Base-by-base conservation (phyloP, 2,329 filamentous ascomycete species). In the Coniochaeta sp. region DNA sequence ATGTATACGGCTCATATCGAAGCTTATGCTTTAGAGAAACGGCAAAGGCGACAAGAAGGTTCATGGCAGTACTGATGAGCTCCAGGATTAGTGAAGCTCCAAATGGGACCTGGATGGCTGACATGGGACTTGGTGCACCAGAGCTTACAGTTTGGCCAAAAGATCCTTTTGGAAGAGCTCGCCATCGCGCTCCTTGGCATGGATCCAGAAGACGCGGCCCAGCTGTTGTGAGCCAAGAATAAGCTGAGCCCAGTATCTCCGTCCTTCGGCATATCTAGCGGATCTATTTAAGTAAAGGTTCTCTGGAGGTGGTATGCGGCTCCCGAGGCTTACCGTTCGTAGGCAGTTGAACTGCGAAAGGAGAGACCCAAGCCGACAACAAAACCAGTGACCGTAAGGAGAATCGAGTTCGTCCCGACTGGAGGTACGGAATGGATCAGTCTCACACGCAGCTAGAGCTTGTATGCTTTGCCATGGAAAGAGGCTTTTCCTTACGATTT, bases 371-470 rank as follows among this genome's bases (percentile, higher is more conserved):
- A 74, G 82, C 88, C 87, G 68, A 93, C 89, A 61, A 93, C 88
- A 74, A 93, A 93, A 86, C 90, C 90, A 31, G 90, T 84, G n/a
- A 93, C 86, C 0, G 89, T 93, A 52, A 93, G 80, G n/a, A 93
- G 79, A 50, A 91, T 80, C n/a, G 80, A 85, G 69, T 82, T 81
- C 64, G 92, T 85, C 54, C 80, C 81, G 54, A 75, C 71, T 74
- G 12, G 12, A 28, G 4, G 12, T 17, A 1, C 19, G 43, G 24
- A 6, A 38, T 38, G 22, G 31, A 14, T 56, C 31, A 38, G 34
- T 56, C 31, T 36, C 9, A 7, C 14, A 8, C 54, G 5, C 54
- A 38, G 33, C n/a, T 22, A 14, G 6, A 6, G 19, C 47, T 52
- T 28, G 14, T 17, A 22, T 22, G 14, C 12, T 36, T 33, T 33